Evolutionary conservation across 1,139 yeast species (phyloP), one percentile per base, ranked within the genome.

Genomic region (Pichia norvegensis): DNA sequence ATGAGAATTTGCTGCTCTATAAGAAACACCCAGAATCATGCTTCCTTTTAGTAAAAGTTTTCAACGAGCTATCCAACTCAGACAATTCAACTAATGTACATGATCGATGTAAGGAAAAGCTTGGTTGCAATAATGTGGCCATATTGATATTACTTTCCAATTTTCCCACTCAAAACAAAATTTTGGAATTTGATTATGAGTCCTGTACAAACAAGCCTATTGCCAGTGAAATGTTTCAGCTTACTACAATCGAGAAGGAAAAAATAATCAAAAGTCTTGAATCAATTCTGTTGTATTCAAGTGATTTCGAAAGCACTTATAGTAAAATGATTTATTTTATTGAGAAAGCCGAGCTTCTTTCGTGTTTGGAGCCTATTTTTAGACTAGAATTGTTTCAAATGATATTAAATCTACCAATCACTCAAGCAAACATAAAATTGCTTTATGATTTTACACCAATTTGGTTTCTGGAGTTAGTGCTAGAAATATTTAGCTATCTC

Each of bases 1-100:
- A 44, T 38, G 20, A 38, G 17, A 46, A 41, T 14, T 31, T 48
- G 4, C 19, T 46, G 6, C 44, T 48, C 35, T 23, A 14, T 9
- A 23, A 29, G 7, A 41, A 33, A 9, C 33, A 25, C 5, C 36
- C 22, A 14, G 36, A 36, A 14, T 38, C 36, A 29, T 23, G 21
- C 10, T 14, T 29, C 29, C 6, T 21, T 14, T 14, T 41, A 17
- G 37, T 42, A 21, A 22, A 25, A 8, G 20, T 45, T 6, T 5
- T 20, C 9, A 35, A 20, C 23, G 13, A 4, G 8, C 13, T 35
- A 27, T 14, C 6, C 14, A 13, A 27, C 14, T 6, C 1, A 27
- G 14, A n/a, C 14, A 10, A 27, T 14, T 3, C n/a, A 10, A 7
- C 11, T 7, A 5, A 10, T 27, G 6, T 27, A n/a, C 31, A 27